A percentile compares a stretch with the other conserved stretches of the same genome.
Conservation (phyloP, 148 eudicot species). For the Chenopodium formosanum region DNA sequence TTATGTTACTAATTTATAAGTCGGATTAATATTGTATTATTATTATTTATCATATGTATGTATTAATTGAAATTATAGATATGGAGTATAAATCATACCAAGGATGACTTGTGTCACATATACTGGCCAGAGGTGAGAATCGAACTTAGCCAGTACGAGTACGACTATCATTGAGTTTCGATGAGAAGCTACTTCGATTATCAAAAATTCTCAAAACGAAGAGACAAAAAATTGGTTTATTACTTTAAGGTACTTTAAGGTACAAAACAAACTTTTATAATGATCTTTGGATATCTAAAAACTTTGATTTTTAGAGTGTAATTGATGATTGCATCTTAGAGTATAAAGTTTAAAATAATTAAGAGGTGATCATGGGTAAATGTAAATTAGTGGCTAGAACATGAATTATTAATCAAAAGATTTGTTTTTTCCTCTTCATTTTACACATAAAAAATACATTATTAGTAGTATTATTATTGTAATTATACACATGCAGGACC, state of each 20-base stretch:
- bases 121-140: not conserved
- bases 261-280: slow-evolving; percentile 3
- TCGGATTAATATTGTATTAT: not conserved
- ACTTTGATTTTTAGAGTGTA: slow-evolving; percentile 2
- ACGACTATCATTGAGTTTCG: no score
- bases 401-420: not conserved
- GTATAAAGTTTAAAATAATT: not conserved
- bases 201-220: not conserved
- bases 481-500: slow-evolving; percentile 21
- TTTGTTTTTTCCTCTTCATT: not conserved
- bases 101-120: no score
- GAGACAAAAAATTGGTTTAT: not conserved
- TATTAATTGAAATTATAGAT: no score
- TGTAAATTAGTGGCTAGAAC: slow-evolving; percentile 8
- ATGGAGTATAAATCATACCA: no score
- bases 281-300: not conserved
- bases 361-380: not conserved
- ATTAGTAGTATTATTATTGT: not conserved
- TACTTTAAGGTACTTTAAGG: slow-evolving; percentile 13
- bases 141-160: not conserved
- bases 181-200: not conserved
- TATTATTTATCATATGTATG: no score
- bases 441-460: not conserved
- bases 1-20: not conserved
- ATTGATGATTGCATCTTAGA: no score